Evolutionary conservation across 495 filamentous ascomycete genomes (phyloP), one percentile per base, ranked within the genome.

Genomic region (Talaromyces ruber): DNA sequence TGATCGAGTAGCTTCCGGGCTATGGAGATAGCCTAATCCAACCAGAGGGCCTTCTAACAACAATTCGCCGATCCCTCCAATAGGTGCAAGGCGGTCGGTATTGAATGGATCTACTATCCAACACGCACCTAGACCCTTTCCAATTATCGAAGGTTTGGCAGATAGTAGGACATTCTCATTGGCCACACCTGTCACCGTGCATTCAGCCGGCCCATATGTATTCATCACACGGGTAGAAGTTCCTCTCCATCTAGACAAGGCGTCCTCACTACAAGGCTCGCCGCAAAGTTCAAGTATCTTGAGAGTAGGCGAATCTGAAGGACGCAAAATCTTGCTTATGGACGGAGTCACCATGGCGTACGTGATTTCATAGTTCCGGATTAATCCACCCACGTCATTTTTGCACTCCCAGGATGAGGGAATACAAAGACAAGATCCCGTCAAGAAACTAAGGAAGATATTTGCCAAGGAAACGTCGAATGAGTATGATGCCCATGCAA

Each of bases 51-150:
- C 62, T 69, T 65, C 57, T 51, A 86, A 71, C 18, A 81, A 60
- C 45, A 86, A 70, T 64, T 86, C 84, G 11, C 84, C 84, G 4
- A 80, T 68, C 4, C 70, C 66, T 3, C 83, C 83, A 29, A 85
- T 63, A 0, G 81, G 81, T 9, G 76, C 67, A 2, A 86, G 72
- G 30, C 81, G 63, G 54, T 79, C 74, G 58, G 81, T 66, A 4
- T 68, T 56, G 39, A 80, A 72, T 6, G 64, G 43, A 57, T 65
- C 62, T 8, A 62, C 30, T 2, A 66, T 18, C 65, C 65, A 66
- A 47, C 81, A 73, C 11, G 82, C 73, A 77, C 82, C 84, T 24
- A 45, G n/a, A 6, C 58, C 58, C 9, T 51, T 45, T 22, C 58
- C 58, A 37, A 60, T 60, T 16, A 39, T 6, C 81, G 64, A 18